Base-by-base conservation (phyloP, 352 stramenopile species). In the Phytopythium chamaehyphon region DNA sequence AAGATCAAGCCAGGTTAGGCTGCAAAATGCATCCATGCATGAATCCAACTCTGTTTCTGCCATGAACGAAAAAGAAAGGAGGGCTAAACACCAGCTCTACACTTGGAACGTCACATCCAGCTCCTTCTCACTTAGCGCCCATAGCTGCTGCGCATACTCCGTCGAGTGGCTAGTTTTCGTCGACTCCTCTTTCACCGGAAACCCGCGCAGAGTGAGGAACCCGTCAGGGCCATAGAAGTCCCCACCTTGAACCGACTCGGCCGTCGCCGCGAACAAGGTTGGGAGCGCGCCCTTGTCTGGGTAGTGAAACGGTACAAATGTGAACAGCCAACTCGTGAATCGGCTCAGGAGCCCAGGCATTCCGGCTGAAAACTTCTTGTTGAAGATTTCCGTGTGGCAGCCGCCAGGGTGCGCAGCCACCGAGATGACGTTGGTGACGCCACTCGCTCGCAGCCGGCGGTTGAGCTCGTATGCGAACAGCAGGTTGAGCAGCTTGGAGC, bases 391-490 rank as follows among this genome's bases (percentile, higher is more conserved):
- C 24, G 69, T 76, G 45, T 69, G 56, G 46, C 58, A 66, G n/a
- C 67, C 45, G 44, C 69, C 69, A 14, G 69, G 66, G 23, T 78
- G 69, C 37, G 64, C 62, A 3, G 64, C 62, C 24, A 85, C 57
- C 5, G 69, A 63, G 40, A 70, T 46, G 15, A 81, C 61, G 43
- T 76, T 71, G 15, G 26, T 23, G 31, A 74, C 46, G 3, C 44
- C 50, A 15, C 52, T 55, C 19, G 52, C 39, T 31, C 49, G 39
- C 15, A 86, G 43, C 10, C 71, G 64, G 4, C 71, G 62, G 19
- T 77, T 54, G 35, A 86, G 60, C 37, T 83, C 74, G 40, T 69
- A 61, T 24, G 69, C 73, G 57, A 85, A 85, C 39, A 83, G 19
- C 48, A 83, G 50, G 16, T 74, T 71, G 11, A 58, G 53, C 53